phyloP scores from a whole-genome alignment of 805 yeast genomes.

The Metschnikowia bowlesiae region DNA sequence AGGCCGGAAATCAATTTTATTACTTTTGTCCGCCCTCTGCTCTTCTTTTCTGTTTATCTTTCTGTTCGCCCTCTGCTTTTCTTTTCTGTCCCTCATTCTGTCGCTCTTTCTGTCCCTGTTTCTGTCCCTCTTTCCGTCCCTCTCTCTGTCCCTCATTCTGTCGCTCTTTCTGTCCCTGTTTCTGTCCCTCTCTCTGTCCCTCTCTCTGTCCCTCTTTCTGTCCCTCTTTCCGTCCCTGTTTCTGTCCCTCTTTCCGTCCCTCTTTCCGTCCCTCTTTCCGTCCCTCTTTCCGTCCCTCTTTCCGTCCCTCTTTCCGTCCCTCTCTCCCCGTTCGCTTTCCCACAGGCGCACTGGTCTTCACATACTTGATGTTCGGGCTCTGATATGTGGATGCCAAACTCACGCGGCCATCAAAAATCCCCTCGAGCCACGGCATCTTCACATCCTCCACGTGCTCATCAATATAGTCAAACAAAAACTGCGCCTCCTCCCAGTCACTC shows the following conservation, averaged over 20 bases:
- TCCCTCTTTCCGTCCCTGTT: not conserved
- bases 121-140: not conserved
- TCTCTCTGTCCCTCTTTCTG: not conserved
- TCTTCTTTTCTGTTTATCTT: not conserved
- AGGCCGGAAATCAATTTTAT: no score
- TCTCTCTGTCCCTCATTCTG: not conserved
- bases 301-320: not conserved
- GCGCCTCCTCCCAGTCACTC: slow-evolving; percentile 24
- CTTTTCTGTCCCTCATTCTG: not conserved
- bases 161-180: not conserved
- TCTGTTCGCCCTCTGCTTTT: no score
- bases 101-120: not conserved
- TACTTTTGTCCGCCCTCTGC: not conserved
- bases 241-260: not conserved
- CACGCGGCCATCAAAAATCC: slow-evolving; percentile 20
- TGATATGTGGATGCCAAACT: slow-evolving; percentile 1
- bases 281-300: not conserved
- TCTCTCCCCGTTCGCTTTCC: slow-evolving; percentile 2
- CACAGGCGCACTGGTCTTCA: slow-evolving; percentile 11
- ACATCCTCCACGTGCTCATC: slow-evolving; percentile 32
- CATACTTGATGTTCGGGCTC: slow-evolving; percentile 12
- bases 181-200: not conserved
- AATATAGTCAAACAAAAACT: slow-evolving; percentile 25
- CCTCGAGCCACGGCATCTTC: slow-evolving; percentile 44
- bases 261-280: not conserved